These are phyloP conservation scores for Barbarea vulgaris DNA, from an alignment of 345 rosid species.

Conservation along the genomic window DNA sequence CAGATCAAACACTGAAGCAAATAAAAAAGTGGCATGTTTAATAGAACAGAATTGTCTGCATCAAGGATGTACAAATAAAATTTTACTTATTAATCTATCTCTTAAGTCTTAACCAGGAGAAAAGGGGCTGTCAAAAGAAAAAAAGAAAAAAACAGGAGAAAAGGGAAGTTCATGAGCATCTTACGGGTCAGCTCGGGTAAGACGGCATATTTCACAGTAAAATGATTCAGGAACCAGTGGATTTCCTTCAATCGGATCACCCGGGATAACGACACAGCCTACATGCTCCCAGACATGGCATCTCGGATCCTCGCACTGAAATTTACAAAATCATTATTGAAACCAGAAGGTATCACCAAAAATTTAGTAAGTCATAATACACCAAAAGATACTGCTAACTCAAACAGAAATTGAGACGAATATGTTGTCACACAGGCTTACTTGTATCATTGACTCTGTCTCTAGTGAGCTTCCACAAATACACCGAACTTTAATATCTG, in stretches of 20 bases:
- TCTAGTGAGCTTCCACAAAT: conserved; percentile 79
- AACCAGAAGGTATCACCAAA: not conserved
- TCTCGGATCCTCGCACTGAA: conserved; percentile 81
- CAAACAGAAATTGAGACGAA: not conserved
- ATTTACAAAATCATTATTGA: not conserved
- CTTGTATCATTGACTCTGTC: conserved; percentile 79
- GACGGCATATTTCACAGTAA: conserved; percentile 90
- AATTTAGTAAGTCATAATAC: conserved; percentile 2
- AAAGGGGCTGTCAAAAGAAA: too few species aligned
- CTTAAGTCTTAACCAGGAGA: not conserved
- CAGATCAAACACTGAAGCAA: conserved; percentile 2
- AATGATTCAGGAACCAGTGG: conserved; percentile 66
- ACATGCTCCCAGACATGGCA: conserved; percentile 87
- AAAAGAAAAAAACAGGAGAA: too few species aligned
- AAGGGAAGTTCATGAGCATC: too few species aligned
- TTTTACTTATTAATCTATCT: not conserved
- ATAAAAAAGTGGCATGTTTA: not conserved
- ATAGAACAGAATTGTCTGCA: not conserved
- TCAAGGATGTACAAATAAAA: not conserved
- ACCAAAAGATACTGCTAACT: conserved; percentile 10
- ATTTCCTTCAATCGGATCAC: conserved; percentile 65
- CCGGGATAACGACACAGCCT: conserved; percentile 76
- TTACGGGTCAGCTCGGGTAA: conserved; percentile 95
- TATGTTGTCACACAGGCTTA: conserved; percentile 12
- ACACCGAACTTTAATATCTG: conserved; percentile 76